Base-by-base conservation (phyloP, 1,139 yeast species). In the Geotrichum siamense region DNA sequence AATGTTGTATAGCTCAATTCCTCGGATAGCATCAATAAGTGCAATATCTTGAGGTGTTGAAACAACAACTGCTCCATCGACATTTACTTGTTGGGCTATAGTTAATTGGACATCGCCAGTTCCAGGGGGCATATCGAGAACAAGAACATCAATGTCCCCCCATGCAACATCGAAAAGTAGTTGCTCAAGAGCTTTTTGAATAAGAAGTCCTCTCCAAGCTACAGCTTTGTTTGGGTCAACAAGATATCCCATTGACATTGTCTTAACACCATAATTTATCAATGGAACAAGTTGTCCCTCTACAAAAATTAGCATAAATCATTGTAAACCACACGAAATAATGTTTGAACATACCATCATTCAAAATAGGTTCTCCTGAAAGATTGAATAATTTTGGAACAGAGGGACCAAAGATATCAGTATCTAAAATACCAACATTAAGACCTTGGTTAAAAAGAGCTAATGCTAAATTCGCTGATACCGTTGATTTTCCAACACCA, bases 1-100 rank as follows among this genome's bases (percentile, higher is more conserved):
- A 54, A 82, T 81, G 10, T 75, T 65, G 60, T 82, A 85, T 91
- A 85, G 79, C 15, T 82, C 68, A 15, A 85, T 76, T 0, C 95
- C 95, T 53, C 86, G 78, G 12, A 79, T 76, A 0, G 87, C 94
- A 59, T 85, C 95, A 5, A 82, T 72, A 21, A 85, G 62, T 0
- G 95, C 94, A 41, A 85, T 76, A 53, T 85, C 95, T 58, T 85
- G 95, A 0, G 94, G 93, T 0, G 95, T 85, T 1, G 89, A 78
- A 1, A 85, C 94, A 39, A 85, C 76, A 0, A 85, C 72, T 0
- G 94, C 86, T 1, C 94, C 95, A 53, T 79, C 82, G 0, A 85
- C 76, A 40, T 74, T 70, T n/a, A 83, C 62, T 54, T 79, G 82
- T 59, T 85, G 95, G 25, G 89, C 79, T 22, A 86, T 71, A 0